Evolutionary conservation across 768 basidiomycete species (phyloP).

Genomic region (Tephrocybe sp.): DNA sequence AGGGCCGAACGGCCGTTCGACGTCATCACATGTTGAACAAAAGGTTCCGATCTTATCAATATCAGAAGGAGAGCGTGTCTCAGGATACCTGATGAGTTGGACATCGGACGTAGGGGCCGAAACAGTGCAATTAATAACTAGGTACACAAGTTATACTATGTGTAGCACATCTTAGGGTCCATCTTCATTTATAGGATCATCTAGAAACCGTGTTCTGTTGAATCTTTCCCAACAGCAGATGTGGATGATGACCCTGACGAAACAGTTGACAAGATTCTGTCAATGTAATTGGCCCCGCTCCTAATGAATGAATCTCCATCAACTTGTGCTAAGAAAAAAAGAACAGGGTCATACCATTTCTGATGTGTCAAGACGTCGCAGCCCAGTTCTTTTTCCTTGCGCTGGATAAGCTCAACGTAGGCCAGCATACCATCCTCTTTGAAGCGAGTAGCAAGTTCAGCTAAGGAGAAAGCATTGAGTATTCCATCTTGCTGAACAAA

Average conservation of each 20-base stretch:
- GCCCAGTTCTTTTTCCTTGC: slow-evolving; percentile 85
- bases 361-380: slow-evolving; percentile 93
- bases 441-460: slow-evolving; percentile 77
- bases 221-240: slow-evolving; percentile 80
- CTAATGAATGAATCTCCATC: slow-evolving; percentile 32
- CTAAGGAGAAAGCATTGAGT: slow-evolving; percentile 29
- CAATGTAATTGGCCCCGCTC: slow-evolving; percentile 92
- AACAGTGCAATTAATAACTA: not conserved
- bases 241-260: slow-evolving; percentile 90
- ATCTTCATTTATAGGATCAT: not conserved
- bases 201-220: slow-evolving; percentile 85
- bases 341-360: slow-evolving; percentile 65
- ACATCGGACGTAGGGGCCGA: too few species aligned
- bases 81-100: too few species aligned
- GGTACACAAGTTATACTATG: not conserved
- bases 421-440: slow-evolving; percentile 92
- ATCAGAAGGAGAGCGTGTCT: too few species aligned
- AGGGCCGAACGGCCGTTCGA: not conserved
- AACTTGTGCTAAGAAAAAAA: not conserved
- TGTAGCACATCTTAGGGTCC: not conserved
- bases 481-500: not conserved
- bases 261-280: slow-evolving; percentile 79
- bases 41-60: slow-evolving; percentile 4
- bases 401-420: slow-evolving; percentile 85
- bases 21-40: slow-evolving; percentile 8